Evolutionary conservation across 768 basidiomycete species (phyloP).

Genomic region (Crucibulum laeve): DNA sequence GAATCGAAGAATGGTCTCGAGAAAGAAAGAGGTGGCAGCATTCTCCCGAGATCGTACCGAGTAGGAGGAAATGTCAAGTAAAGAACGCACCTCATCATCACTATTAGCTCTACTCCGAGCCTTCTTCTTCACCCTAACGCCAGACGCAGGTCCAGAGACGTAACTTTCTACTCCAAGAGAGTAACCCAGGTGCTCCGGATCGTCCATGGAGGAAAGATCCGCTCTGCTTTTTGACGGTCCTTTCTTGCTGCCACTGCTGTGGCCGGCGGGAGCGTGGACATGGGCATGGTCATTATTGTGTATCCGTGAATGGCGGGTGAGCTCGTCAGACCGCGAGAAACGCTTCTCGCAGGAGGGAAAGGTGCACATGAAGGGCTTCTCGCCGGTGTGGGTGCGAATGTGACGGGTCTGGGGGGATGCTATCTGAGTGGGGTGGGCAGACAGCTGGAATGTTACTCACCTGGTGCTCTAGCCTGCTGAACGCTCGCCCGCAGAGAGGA

Average conservation of each 20-base stretch:
- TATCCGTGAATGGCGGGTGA: constrained; percentile 93
- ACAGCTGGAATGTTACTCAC: constrained; percentile 29
- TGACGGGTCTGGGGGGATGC: constrained; percentile 75
- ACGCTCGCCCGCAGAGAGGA: constrained; percentile 87
- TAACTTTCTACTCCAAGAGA: neutral
- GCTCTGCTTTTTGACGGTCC: constrained; percentile 6
- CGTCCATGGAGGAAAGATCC: neutral
- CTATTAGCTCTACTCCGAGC: constrained; percentile 74
- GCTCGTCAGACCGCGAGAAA: constrained; percentile 97
- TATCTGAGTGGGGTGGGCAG: constrained; percentile 5
- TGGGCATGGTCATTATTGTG: constrained; percentile 61
- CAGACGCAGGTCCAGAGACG: constrained; percentile 10
- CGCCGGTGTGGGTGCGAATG: constrained; percentile 97
- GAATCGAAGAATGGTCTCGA: too few relatives aligned
- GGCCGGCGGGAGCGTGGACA: constrained; percentile 17
- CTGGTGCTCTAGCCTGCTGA: constrained; percentile 95
- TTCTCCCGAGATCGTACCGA: neutral
- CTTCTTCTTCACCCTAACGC: constrained; percentile 62
- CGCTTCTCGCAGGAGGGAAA: constrained; percentile 96
- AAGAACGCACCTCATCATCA: constrained; percentile 72
- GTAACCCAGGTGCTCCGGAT: neutral
- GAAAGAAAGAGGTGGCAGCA: too few relatives aligned
- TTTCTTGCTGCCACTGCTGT: constrained; percentile 9
- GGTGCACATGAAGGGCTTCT: constrained; percentile 93
- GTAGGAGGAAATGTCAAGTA: constrained; percentile 8